Percentiles rank a stretch among this genome's conserved stretches.
phyloP scores from a whole-genome alignment of 2,329 filamentous ascomycete genomes.

The Monosporascus sp. region DNA sequence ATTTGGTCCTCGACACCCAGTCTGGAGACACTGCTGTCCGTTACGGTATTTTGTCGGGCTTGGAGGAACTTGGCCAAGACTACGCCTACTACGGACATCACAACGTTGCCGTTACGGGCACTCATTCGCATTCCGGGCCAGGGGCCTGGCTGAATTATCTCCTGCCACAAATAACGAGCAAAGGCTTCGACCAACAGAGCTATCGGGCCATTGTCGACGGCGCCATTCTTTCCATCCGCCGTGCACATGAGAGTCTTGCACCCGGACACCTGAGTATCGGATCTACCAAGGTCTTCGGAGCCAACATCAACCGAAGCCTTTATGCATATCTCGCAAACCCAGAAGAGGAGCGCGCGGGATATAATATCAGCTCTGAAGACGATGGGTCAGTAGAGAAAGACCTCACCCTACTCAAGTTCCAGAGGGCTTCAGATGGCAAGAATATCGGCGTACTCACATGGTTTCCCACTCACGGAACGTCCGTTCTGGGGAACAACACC shows the following conservation, averaged over 20 bases:
- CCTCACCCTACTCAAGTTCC: slow-evolving; percentile 75
- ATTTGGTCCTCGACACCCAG: slow-evolving; percentile 80
- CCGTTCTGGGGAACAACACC: slow-evolving; percentile 86
- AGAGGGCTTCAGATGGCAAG: slow-evolving; percentile 66
- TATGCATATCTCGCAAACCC: slow-evolving; percentile 88
- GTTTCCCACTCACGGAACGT: slow-evolving; percentile 91
- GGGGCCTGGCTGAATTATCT: slow-evolving; percentile 94
- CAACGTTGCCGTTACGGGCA: slow-evolving; percentile 86
- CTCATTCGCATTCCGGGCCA: slow-evolving; percentile 87
- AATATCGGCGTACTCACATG: slow-evolving; percentile 79
- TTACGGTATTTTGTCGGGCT: slow-evolving; percentile 75
- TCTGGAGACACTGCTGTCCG: slow-evolving; percentile 86
- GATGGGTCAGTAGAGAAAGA: slow-evolving; percentile 60
- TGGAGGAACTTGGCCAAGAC: slow-evolving; percentile 62
- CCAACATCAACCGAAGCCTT: slow-evolving; percentile 83
- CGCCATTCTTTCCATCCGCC: slow-evolving; percentile 71
- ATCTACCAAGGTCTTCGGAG: slow-evolving; percentile 62
- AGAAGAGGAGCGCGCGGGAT: slow-evolving; percentile 63
- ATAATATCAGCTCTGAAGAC: slow-evolving; percentile 49
- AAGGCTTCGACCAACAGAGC: slow-evolving; percentile 80
- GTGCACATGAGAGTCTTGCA: slow-evolving; percentile 68
- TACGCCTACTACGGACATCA: slow-evolving; percentile 71
- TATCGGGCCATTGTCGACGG: slow-evolving; percentile 88
- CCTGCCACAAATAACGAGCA: slow-evolving; percentile 81
- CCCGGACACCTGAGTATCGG: slow-evolving; percentile 47